Percentiles rank a stretch among this genome's conserved stretches.
Conservation (phyloP, 805 yeast species). For the Maudiozyma serrabonitensis region DNA sequence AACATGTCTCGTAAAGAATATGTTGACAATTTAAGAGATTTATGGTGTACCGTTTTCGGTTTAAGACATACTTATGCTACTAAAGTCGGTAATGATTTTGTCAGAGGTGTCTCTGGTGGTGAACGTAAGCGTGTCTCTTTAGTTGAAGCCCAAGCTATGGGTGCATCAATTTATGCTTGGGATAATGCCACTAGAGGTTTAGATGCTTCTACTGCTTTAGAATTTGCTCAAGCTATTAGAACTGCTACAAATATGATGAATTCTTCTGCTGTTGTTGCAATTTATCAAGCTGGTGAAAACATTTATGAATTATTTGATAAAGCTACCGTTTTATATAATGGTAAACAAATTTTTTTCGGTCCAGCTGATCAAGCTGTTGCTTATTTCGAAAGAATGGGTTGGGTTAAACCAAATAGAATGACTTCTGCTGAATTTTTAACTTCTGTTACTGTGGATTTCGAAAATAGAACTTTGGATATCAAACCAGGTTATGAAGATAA, state of each 20-base stretch:
- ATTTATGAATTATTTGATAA: slow-evolving; percentile 53
- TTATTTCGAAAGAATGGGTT: slow-evolving; percentile 53
- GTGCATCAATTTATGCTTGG: slow-evolving; percentile 50
- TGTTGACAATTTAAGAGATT: slow-evolving; percentile 31
- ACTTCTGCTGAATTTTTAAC: slow-evolving; percentile 62
- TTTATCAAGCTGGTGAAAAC: slow-evolving; percentile 60
- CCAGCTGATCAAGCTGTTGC: slow-evolving; percentile 42
- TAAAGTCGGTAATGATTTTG: slow-evolving; percentile 57
- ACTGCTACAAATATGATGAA: slow-evolving; percentile 47
- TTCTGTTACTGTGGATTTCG: slow-evolving; percentile 52
- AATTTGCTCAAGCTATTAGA: slow-evolving; percentile 50
- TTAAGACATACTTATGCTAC: slow-evolving; percentile 52
- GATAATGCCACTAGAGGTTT: slow-evolving; percentile 66
- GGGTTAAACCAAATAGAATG: slow-evolving; percentile 50
- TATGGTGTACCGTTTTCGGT: slow-evolving; percentile 41
- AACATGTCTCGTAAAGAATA: slow-evolving; percentile 33
- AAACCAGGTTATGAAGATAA: slow-evolving; percentile 40
- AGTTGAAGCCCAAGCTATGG: slow-evolving; percentile 50
- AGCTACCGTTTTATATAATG: slow-evolving; percentile 49
- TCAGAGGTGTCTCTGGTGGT: slow-evolving; percentile 66
- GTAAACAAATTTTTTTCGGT: slow-evolving; percentile 55
- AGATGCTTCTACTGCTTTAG: slow-evolving; percentile 63
- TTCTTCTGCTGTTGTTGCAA: slow-evolving; percentile 52
- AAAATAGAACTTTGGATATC: slow-evolving; percentile 40
- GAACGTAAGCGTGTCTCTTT: slow-evolving; percentile 63